Base-by-base conservation (phyloP, 2,329 filamentous ascomycete species). In the Trichoderma afroharzianum region DNA sequence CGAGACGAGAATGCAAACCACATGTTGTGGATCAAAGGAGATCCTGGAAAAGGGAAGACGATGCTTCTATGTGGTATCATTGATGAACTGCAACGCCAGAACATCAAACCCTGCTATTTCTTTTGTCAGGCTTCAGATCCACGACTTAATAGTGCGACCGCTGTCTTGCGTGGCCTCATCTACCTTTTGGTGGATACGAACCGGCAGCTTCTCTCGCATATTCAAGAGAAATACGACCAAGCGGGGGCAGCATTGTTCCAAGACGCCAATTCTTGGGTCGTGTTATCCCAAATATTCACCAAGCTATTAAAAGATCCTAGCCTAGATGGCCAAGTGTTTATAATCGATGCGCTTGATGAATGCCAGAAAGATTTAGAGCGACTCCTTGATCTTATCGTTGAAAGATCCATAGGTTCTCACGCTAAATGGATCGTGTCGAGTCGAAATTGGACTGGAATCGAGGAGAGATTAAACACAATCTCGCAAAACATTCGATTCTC, bases 261-360 rank as follows among this genome's bases (percentile, higher is more conserved):
- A 8, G 59, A 63, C 1, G 8, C 8, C 36, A 63, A 63, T 63
- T 28, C 59, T 1, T 63, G 59, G 59, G 5, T 26, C 11, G 33
- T 39, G 1, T 12, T 63, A n/a, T 63, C 59, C 3, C 33, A 30
- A 28, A 43, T 43, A 1, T 63, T 63, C 9, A 47, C 24, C 3
- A 1, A 63, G 15, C 33, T 63, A 3, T 9, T 63, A 6, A 8
- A 63, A 9, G 24, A 63, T 6, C 15, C 59, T 12, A 24, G 32
- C 11, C 2, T 62, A 24, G 32, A 36, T 1, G 59, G 21, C 14
- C 33, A 62, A 4, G 21, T 62, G 21, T 12, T 87, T 6, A 72
- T 86, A 6, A 74, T 87, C 47, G 83, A 87, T 75, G 84, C 83
- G 2, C 81, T 87, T 1, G 84, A 87, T 69, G 84, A 86, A 74